These are phyloP conservation scores for Tuber aestivum DNA, from an alignment of 495 filamentous ascomycete species.

Conservation along the genomic window DNA sequence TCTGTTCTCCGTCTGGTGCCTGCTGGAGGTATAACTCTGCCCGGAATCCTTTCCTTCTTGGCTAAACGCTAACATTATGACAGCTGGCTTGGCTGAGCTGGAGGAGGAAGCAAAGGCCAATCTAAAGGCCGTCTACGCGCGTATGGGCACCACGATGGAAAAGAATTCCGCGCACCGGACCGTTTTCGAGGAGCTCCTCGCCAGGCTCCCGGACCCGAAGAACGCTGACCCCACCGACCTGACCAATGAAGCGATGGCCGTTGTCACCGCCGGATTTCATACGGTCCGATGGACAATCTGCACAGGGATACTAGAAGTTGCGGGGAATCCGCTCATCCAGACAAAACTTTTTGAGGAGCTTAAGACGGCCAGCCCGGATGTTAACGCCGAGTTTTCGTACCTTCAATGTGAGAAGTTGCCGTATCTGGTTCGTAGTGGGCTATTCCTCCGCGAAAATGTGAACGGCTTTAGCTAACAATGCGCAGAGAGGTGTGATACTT, in stretches of 20 bases:
- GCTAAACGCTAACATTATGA: conserved; percentile 7
- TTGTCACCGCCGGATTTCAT: conserved; percentile 45
- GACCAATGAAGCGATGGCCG: conserved; percentile 42
- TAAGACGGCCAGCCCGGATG: conserved; percentile 15
- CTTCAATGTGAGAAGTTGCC: conserved; percentile 43
- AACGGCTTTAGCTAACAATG: neutral
- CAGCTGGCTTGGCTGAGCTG: conserved; percentile 26
- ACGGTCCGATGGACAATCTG: conserved; percentile 44
- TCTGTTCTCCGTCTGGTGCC: conserved; percentile 28
- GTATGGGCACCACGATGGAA: conserved; percentile 5
- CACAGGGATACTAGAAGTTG: conserved; percentile 41
- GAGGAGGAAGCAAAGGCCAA: conserved; percentile 15
- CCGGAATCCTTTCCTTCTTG: neutral
- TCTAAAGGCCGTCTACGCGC: neutral
- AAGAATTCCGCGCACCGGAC: conserved; percentile 37
- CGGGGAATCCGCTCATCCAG: conserved; percentile 29
- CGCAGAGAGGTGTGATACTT: conserved; percentile 19
- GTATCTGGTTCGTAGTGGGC: conserved; percentile 31
- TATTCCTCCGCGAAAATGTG: neutral
- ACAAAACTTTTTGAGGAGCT: conserved; percentile 43
- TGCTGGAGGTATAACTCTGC: conserved; percentile 21
- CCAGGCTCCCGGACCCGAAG: conserved; percentile 37
- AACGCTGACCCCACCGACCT: conserved; percentile 39
- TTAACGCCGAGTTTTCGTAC: conserved; percentile 15
- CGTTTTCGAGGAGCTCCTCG: conserved; percentile 41